A percentile compares a stretch with the other conserved stretches of the same genome.
Evolutionary conservation across 306 rosid species (phyloP).

Genomic region (Cicer cuneatum): DNA sequence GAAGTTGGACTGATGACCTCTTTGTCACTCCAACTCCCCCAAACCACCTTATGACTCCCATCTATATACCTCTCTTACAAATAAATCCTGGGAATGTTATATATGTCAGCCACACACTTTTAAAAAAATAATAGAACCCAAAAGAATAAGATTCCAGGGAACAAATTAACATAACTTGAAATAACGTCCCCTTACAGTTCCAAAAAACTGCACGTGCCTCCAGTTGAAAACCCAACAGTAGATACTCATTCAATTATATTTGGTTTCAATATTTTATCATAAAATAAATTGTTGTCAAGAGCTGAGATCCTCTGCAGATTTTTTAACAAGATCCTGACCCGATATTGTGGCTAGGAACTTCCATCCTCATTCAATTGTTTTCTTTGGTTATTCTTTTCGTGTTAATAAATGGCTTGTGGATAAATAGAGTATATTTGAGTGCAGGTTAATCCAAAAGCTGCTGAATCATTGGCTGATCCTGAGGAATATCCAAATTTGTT

Average conservation of each 20-base stretch:
- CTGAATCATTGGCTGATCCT: slow-evolving; percentile 97
- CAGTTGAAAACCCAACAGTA: not conserved
- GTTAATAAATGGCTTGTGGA: slow-evolving; percentile 9
- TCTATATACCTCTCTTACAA: not conserved
- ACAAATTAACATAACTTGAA: not conserved
- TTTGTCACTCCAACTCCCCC: too few species aligned
- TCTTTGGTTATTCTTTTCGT: slow-evolving; percentile 25
- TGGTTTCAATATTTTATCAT: slow-evolving; percentile 13
- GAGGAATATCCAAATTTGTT: slow-evolving; percentile 95
- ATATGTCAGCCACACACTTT: not conserved
- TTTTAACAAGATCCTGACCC: not conserved
- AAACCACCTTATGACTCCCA: too few species aligned
- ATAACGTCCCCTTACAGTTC: not conserved
- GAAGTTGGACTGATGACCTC: too few species aligned
- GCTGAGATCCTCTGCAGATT: slow-evolving; percentile 13
- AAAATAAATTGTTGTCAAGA: slow-evolving; percentile 22
- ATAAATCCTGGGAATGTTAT: not conserved
- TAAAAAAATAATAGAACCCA: not conserved
- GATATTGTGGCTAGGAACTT: slow-evolving; percentile 1
- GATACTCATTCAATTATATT: not conserved
- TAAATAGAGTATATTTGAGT: slow-evolving; percentile 29
- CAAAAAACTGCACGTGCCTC: slow-evolving; percentile 13
- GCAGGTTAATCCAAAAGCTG: slow-evolving; percentile 95
- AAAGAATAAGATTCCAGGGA: not conserved
- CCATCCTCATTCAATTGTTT: slow-evolving; percentile 19